These are phyloP conservation scores for Trichoderma pleuroti DNA, from an alignment of 2,329 filamentous ascomycete genomes.

Conservation along the genomic window DNA sequence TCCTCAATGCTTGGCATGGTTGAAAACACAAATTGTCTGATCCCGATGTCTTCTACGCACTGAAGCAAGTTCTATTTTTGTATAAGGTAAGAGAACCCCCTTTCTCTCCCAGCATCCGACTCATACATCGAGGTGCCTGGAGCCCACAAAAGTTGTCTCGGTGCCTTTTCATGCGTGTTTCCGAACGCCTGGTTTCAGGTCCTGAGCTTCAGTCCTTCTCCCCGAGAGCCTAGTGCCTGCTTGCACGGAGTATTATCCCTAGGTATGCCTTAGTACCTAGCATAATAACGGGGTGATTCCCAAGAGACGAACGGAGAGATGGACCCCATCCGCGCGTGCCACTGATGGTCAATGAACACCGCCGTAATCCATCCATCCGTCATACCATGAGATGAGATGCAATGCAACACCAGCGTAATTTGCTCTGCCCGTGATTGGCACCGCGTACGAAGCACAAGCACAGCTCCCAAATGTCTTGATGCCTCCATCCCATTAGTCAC, in stretches of 20 bases:
- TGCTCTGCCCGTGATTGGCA: neutral
- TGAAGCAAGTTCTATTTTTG: neutral
- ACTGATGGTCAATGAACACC: neutral
- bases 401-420: neutral
- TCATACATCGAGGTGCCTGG: neutral
- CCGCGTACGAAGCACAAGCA: neutral
- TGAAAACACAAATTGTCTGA: neutral
- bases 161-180: neutral
- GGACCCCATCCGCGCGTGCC: neutral
- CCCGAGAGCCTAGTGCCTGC: slow-evolving; percentile 2
- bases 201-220: neutral
- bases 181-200: slow-evolving; percentile 11
- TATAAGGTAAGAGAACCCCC: neutral
- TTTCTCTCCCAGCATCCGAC: neutral
- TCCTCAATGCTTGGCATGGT: neutral
- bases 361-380: neutral
- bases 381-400: neutral
- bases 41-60: neutral
- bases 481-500: neutral
- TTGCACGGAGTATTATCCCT: slow-evolving; percentile 2
- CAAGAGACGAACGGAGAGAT: too few relatives aligned
- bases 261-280: neutral
- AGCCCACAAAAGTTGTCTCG: slow-evolving; percentile 6
- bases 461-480: neutral
- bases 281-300: neutral